phyloP scores from a whole-genome alignment of 805 yeast species.

The Hanseniaspora vineae region DNA sequence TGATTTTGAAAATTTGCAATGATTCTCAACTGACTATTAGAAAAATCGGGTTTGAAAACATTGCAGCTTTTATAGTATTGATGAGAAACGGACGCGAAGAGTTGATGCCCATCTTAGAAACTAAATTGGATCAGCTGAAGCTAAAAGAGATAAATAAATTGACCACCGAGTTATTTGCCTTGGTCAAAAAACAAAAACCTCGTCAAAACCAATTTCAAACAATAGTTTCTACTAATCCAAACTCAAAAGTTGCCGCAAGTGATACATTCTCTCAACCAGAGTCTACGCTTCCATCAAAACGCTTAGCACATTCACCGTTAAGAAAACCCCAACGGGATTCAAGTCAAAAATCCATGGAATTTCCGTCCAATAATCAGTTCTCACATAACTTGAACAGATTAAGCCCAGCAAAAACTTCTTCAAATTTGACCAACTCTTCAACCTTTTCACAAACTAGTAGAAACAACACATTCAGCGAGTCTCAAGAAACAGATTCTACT shows the following conservation, averaged over 20 bases:
- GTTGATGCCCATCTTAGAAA: slow-evolving; percentile 40
- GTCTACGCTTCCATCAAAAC: neutral
- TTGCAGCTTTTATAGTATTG: slow-evolving; percentile 77
- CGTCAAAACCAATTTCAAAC: neutral
- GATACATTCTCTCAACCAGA: neutral
- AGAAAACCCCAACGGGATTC: neutral
- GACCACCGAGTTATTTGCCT: no score
- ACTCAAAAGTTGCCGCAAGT: no score
- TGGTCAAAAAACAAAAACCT: neutral
- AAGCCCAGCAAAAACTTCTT: neutral
- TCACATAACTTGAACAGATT: no score
- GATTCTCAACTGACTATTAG: slow-evolving; percentile 84
- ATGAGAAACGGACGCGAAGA: slow-evolving; percentile 49
- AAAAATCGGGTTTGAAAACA: slow-evolving; percentile 57
- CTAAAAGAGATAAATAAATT: slow-evolving; percentile 50
- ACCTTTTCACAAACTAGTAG: neutral
- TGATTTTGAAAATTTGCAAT: slow-evolving; percentile 47
- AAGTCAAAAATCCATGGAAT: no score
- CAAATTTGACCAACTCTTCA: neutral
- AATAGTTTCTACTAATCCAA: no score
- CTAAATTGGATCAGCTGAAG: slow-evolving; percentile 65
- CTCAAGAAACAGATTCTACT: no score
- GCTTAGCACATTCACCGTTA: neutral
- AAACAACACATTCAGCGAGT: no score
- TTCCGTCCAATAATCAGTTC: no score